Conservation (phyloP, 2,329 filamentous ascomycete species). For the Ascochyta clinopodiicola region DNA sequence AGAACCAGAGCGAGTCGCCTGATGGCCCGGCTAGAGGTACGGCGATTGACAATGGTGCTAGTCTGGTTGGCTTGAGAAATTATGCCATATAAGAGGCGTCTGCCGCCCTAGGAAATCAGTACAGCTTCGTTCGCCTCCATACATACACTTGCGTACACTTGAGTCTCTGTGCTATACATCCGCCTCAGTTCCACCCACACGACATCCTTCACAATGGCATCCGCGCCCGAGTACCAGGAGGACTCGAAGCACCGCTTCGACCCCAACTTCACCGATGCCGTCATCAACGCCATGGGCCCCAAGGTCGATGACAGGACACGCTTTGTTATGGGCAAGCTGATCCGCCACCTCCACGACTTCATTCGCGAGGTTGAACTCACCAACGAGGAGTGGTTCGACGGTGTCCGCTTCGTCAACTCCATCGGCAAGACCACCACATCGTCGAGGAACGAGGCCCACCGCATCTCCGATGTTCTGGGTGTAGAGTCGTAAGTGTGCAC, state of each 20-base stretch:
- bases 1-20: slow-evolving; percentile 22
- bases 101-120: slow-evolving; percentile 9
- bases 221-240: slow-evolving; percentile 31
- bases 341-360: slow-evolving; percentile 79
- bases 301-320: slow-evolving; percentile 70
- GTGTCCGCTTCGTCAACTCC: slow-evolving; percentile 76
- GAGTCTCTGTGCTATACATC: not conserved
- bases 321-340: slow-evolving; percentile 67
- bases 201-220: slow-evolving; percentile 19
- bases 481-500: slow-evolving; percentile 67
- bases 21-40: slow-evolving; percentile 32
- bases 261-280: slow-evolving; percentile 76
- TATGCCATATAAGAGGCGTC: slow-evolving; percentile 27
- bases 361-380: slow-evolving; percentile 78
- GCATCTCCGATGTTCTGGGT: slow-evolving; percentile 75
- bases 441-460: slow-evolving; percentile 76
- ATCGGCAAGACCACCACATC: slow-evolving; percentile 72
- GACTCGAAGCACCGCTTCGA: slow-evolving; percentile 63
- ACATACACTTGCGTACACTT: not conserved
- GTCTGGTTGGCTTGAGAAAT: slow-evolving; percentile 22
- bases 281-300: slow-evolving; percentile 75
- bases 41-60: slow-evolving; percentile 29
- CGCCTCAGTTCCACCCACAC: not conserved
- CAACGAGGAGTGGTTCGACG: slow-evolving; percentile 77
- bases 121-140: not conserved